These are phyloP conservation scores for Dalbergia cochinchinensis DNA, from an alignment of 306 rosid genomes.

Conservation along the genomic window DNA sequence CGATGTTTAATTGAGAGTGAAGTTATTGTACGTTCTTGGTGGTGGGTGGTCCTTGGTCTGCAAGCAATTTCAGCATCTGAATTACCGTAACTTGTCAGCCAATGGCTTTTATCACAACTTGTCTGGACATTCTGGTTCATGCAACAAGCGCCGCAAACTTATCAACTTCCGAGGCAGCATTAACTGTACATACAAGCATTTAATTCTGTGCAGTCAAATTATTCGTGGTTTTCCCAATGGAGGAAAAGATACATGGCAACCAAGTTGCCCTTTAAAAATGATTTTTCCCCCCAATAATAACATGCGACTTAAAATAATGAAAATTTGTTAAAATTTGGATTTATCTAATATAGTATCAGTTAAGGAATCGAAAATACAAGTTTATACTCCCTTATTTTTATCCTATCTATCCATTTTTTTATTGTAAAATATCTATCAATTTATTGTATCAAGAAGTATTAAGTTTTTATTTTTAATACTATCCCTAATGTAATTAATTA, in stretches of 20 bases:
- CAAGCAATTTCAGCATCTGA: constrained; percentile 42
- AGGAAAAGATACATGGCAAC: background rate
- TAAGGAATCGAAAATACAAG: too few species aligned
- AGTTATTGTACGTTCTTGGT: background rate
- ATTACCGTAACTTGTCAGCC: constrained; percentile 44
- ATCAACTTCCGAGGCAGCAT: constrained; percentile 23
- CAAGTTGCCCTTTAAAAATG: background rate
- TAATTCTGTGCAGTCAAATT: constrained; percentile 32
- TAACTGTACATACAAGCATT: background rate
- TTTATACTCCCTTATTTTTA: too few species aligned
- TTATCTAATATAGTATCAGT: too few species aligned
- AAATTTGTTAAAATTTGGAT: too few species aligned
- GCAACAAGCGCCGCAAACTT: constrained; percentile 48
- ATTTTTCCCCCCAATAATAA: background rate
- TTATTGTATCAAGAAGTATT: too few species aligned
- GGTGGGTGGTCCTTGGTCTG: constrained; percentile 29
- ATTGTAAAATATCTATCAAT: too few species aligned
- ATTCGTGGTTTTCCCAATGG: background rate
- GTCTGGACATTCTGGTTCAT: constrained; percentile 8
- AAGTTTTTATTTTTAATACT: too few species aligned
- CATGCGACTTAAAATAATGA: too few species aligned
- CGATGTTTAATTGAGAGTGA: background rate
- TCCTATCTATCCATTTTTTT: too few species aligned
- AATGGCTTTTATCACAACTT: constrained; percentile 46
- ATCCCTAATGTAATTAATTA: too few species aligned